Conservation (phyloP, 1,284 basidiomycete species). For the Bjerkandera adusta region DNA sequence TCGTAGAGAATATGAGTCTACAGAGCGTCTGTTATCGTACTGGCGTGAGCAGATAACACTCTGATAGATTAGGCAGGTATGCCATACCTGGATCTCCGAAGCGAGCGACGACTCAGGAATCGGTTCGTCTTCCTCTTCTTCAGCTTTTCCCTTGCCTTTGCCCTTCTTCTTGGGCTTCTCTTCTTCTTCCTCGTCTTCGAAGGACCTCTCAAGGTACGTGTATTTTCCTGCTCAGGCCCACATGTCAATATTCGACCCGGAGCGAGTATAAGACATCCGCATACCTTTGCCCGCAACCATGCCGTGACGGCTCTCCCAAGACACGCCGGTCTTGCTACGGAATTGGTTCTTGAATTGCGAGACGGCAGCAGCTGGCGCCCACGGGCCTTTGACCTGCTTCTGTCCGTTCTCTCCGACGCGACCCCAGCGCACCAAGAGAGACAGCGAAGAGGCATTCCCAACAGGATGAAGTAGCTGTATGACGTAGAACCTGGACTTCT, state of each 20-base stretch:
- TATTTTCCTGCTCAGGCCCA: constrained; percentile 48
- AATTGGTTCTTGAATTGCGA: constrained; percentile 62
- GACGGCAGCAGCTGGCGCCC: constrained; percentile 36
- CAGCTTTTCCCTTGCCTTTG: constrained; percentile 31
- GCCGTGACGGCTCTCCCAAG: constrained; percentile 53
- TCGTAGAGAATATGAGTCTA: constrained; percentile 54
- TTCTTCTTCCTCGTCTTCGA: constrained; percentile 43
- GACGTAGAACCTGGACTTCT: constrained; percentile 51
- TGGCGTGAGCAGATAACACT: constrained; percentile 32
- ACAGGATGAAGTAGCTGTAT: constrained; percentile 59
- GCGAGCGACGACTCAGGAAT: constrained; percentile 48
- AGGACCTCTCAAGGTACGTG: constrained; percentile 55
- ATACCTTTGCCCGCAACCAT: constrained; percentile 54
- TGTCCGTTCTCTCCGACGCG: constrained; percentile 57
- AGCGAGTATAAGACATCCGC: constrained; percentile 6
- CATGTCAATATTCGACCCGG: not conserved
- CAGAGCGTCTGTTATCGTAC: too few relatives aligned
- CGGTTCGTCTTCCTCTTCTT: constrained; percentile 44
- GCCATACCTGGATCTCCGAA: constrained; percentile 47
- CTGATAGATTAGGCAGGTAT: not conserved
- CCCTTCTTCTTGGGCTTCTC: constrained; percentile 30
- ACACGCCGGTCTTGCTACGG: constrained; percentile 48
- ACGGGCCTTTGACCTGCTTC: constrained; percentile 46
- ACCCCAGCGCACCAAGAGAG: constrained; percentile 59
- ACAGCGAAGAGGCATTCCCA: constrained; percentile 35